Base-by-base conservation (phyloP, 1,284 basidiomycete species). In the Testicularia cyperi region DNA sequence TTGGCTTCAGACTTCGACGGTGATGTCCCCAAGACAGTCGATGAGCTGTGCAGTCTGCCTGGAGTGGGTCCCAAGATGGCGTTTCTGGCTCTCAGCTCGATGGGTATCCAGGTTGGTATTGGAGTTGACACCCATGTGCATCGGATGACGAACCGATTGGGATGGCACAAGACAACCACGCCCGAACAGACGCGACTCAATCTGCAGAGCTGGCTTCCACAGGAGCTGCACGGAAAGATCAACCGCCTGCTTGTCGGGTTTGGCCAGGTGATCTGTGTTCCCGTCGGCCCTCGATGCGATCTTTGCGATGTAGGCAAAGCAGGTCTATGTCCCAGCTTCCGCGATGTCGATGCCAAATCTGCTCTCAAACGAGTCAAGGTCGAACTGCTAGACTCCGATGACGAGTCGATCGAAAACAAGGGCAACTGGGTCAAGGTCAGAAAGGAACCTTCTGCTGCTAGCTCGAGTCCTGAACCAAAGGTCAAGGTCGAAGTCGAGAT, bases 51-150 rank as follows among this genome's bases (percentile, higher is more conserved):
- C 45, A 57, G 48, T 10, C 62, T 67, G 6, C 72, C 72, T 6
- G 76, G 76, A 3, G 75, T 77, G 10, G 76, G 76, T 0, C 76
- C 76, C 14, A 77, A 77, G 30, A 77, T 77, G 65, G 72, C 77
- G 0, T 78, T 76, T 30, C 60, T 78, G 3, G 81, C 86, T 0
- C 80, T 96, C 1, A 90, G 92, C 62, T 35, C 89, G 85, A 13
- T 95, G 92, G 91, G 47, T 15, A 90, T 89, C 34, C 92, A 95
- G 66, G 81, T 83, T n/a, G 94, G 92, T 0, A 95, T 98, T 27
- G 94, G 94, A 0, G 92, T 97, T 0, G 94, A 97, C 68, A 87
- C 90, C 0, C 92, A 98, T 71, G 94, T 98, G 1, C 92, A 97
- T 67, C 81, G 94, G 1, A 92, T 97, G 45, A 90, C 91, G 12